Evolutionary conservation across 2,329 filamentous ascomycete species (phyloP).

Genomic region (Botrytis galanthina): DNA sequence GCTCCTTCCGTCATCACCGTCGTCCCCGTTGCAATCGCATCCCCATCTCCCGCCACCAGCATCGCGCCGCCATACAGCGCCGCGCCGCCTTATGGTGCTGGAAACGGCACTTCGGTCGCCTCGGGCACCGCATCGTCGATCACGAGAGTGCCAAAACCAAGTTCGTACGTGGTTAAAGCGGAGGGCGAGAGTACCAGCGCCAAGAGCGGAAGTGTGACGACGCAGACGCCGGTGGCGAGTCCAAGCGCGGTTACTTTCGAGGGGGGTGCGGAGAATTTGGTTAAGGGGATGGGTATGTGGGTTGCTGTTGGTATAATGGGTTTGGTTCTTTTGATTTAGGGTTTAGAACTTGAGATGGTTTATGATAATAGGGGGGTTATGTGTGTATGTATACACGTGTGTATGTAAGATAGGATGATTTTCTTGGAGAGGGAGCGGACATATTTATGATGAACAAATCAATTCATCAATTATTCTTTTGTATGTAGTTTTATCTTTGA

Average conservation of each 20-base stretch:
- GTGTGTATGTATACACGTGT: background rate
- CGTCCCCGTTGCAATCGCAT: background rate
- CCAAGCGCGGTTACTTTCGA: background rate
- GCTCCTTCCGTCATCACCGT: conserved; percentile 9
- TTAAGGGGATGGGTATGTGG: background rate
- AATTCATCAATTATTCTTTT: background rate
- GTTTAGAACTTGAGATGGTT: background rate
- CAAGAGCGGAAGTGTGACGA: background rate
- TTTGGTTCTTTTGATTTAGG: conserved; percentile 4
- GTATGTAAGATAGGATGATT: background rate
- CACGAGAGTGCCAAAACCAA: background rate
- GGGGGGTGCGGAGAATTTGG: background rate
- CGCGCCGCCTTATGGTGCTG: background rate
- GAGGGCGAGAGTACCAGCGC: background rate
- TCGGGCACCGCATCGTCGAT: background rate
- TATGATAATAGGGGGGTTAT: background rate
- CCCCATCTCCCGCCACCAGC: background rate
- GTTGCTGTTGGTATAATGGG: background rate
- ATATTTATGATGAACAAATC: background rate
- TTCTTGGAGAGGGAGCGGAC: background rate
- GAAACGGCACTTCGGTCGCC: background rate
- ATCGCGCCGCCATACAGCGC: background rate
- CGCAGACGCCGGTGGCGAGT: background rate
- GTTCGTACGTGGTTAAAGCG: background rate
- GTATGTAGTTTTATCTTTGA: background rate